Percentiles rank a stretch among this genome's conserved stretches.
Evolutionary conservation across 805 yeast genomes (phyloP).

Genomic region (Starmerella floris): DNA sequence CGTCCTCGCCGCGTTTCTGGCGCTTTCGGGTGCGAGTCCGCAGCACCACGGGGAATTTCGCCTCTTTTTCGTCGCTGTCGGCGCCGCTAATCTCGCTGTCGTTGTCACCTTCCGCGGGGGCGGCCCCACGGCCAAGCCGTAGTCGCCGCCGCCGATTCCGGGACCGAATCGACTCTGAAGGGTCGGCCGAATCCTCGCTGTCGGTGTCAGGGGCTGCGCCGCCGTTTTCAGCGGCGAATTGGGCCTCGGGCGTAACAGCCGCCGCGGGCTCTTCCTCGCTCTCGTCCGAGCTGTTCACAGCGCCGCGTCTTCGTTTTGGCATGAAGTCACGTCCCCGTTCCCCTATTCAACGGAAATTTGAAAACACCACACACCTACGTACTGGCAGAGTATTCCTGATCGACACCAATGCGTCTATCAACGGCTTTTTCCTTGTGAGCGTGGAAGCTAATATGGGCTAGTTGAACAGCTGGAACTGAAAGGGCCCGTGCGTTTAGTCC

Average conservation of each 20-base stretch:
- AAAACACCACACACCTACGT: too few species aligned
- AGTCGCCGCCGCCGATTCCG: slow-evolving; percentile 1
- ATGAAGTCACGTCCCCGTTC: not conserved
- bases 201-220: not conserved
- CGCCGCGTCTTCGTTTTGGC: slow-evolving; percentile 13
- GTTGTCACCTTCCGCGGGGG: not conserved
- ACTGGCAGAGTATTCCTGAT: too few species aligned
- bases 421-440: too few species aligned
- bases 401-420: too few species aligned
- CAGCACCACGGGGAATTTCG: not conserved
- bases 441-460: too few species aligned
- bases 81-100: not conserved
- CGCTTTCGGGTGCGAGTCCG: not conserved
- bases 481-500: too few species aligned
- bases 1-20: not conserved
- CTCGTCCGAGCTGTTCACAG: slow-evolving; percentile 10
- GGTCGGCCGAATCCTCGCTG: not conserved
- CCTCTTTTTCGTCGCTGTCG: not conserved
- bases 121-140: not conserved
- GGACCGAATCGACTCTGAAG: not conserved
- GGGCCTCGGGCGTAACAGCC: slow-evolving; percentile 3
- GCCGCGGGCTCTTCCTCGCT: slow-evolving; percentile 2
- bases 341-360: too few species aligned
- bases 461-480: too few species aligned
- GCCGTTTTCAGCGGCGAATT: not conserved